Evolutionary conservation across 75 land plant genomes (phyloP), one percentile per base, ranked within the genome.

Genomic region (Sequoiadendron giganteum): DNA sequence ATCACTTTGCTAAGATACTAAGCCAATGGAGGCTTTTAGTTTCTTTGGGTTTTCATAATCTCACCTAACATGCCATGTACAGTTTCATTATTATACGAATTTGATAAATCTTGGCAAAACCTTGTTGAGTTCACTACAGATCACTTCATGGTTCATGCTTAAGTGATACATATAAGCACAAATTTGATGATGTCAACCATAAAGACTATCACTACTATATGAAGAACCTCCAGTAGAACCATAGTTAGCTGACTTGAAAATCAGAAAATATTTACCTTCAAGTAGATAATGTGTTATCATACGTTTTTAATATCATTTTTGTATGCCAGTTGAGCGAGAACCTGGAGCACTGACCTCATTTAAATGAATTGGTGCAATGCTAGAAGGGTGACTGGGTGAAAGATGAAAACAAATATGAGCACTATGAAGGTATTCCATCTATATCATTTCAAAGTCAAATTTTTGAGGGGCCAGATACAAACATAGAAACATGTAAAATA

Each of bases 401-500:
- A 36, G 38, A 36, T 36, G 38, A 36, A 36, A 36, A 36, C 38
- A 36, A 36, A 36, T 36, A 36, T 36, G 38, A 0, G 38, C 38
- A 36, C 38, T 36, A 36, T 36, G 38, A 36, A 36, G 0, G 38
- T 36, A 36, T 36, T 36, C 38, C 38, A 36, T 36, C 38, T 36
- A 36, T 36, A 36, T 36, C 38, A 6, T 97, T 97, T 86, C 93
- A 93, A 45, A 92, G 88, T 72, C 99, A 96, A 86, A 92, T 95
- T 72, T 97, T 93, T 91, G 98, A 97, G 88, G 96, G 98, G 65
- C 98, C 97, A 78, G 98, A 97, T 88, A 97, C 99, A 39, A 98
- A 98, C 88, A 88, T 96, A 21, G 99, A 98, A 93, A 96, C 98
- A 87, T 98, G 98, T 94, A 77, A 73, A 28, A 40, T 30, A 68